A percentile compares a stretch with the other conserved stretches of the same genome.
Conservation (phyloP, 768 basidiomycete genomes). For the Lentinula boryana region DNA sequence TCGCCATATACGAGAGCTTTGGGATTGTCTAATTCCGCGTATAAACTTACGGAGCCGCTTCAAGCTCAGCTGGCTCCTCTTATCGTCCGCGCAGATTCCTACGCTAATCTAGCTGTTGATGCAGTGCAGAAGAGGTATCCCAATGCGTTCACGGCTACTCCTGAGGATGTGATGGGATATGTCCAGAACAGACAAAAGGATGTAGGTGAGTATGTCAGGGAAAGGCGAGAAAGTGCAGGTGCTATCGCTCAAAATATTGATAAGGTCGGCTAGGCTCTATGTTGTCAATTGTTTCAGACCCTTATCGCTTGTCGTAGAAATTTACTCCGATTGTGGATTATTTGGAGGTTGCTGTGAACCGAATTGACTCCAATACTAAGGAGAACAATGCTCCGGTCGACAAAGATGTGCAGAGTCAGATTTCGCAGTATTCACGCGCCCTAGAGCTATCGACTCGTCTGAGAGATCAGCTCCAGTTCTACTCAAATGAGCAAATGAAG, state of each 20-base stretch:
- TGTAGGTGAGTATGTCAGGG: constrained; percentile 39
- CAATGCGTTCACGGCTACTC: constrained; percentile 67
- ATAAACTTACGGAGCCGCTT: constrained; percentile 59
- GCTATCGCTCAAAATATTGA: constrained; percentile 60
- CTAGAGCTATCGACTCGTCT: constrained; percentile 59
- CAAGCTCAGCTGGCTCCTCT: constrained; percentile 62
- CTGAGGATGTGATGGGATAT: constrained; percentile 61
- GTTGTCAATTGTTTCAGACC: constrained; percentile 54
- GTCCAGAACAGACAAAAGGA: constrained; percentile 52
- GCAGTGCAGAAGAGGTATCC: constrained; percentile 69
- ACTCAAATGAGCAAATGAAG: constrained; percentile 67
- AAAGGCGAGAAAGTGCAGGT: constrained; percentile 35
- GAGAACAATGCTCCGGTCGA: constrained; percentile 42
- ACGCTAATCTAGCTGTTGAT: constrained; percentile 72
- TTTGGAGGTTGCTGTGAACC: constrained; percentile 51
- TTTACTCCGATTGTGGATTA: constrained; percentile 75
- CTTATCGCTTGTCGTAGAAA: constrained; percentile 32
- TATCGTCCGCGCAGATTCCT: constrained; percentile 55
- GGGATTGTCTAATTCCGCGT: constrained; percentile 50
- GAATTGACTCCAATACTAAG: constrained; percentile 28
- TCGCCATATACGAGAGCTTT: constrained; percentile 64
- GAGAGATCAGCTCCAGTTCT: constrained; percentile 54
- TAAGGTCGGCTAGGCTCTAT: constrained; percentile 48
- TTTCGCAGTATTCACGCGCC: constrained; percentile 78
- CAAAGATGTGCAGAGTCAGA: constrained; percentile 31